phyloP scores from a whole-genome alignment of 305 asterid species.

The Fraxinus albicans region DNA sequence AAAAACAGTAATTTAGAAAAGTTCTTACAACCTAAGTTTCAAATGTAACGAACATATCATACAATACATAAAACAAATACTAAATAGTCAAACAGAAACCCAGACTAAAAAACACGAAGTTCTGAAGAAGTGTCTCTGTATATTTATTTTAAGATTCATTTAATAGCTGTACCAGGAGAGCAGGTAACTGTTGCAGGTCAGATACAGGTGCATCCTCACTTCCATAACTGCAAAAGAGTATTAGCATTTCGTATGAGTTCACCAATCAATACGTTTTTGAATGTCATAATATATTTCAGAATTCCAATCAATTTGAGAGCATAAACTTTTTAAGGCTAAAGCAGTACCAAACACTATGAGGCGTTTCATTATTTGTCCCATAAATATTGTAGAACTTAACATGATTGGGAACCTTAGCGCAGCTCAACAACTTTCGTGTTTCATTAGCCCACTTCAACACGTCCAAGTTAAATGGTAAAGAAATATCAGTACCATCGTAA shows the following conservation, averaged over 20 bases:
- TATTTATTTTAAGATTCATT: conserved; percentile 3
- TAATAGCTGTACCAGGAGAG: conserved; percentile 48
- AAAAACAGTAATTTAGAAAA: background rate
- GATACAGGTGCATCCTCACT: conserved; percentile 71
- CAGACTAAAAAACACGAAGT: background rate
- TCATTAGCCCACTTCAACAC: conserved; percentile 79
- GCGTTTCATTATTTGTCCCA: conserved; percentile 73
- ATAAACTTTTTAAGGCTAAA: background rate
- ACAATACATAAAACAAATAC: background rate
- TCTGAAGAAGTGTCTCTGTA: background rate
- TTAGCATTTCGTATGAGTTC: conserved; percentile 1
- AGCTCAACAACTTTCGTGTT: conserved; percentile 64
- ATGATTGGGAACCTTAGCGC: conserved; percentile 62
- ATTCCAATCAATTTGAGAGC: background rate
- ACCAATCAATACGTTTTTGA: background rate
- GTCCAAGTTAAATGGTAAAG: conserved; percentile 71
- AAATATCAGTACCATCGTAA: conserved; percentile 55
- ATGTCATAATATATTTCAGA: background rate
- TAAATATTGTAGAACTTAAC: conserved; percentile 88
- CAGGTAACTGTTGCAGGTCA: conserved; percentile 64
- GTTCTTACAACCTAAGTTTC: background rate
- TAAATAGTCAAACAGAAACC: background rate
- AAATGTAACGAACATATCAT: background rate
- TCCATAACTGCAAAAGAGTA: conserved; percentile 72
- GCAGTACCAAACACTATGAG: conserved; percentile 80